A percentile compares a stretch with the other conserved stretches of the same genome.
These are phyloP conservation scores for Calycina herbarum DNA, from an alignment of 2,329 filamentous ascomycete species.

Conservation along the genomic window DNA sequence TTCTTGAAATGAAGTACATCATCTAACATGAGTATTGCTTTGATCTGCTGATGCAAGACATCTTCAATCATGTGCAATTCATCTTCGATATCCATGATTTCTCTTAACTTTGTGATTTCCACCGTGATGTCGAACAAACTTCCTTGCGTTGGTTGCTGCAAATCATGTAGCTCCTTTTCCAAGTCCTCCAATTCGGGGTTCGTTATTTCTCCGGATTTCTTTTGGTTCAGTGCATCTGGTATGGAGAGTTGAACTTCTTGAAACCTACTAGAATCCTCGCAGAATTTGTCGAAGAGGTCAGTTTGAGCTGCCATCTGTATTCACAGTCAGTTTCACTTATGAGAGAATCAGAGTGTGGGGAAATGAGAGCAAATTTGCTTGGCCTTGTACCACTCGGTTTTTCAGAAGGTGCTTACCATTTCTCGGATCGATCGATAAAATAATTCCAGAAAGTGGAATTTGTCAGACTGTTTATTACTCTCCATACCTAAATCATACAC, in stretches of 20 bases:
- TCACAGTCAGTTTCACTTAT: background rate
- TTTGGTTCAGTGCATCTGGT: background rate
- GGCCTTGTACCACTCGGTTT: background rate
- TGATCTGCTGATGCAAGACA: background rate
- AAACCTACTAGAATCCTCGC: background rate
- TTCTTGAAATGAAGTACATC: background rate
- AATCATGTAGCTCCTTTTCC: background rate
- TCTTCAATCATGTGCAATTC: conserved; percentile 8
- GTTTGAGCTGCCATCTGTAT: background rate
- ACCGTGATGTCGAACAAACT: background rate
- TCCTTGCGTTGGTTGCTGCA: background rate
- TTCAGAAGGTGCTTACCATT: background rate
- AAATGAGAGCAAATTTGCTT: background rate
- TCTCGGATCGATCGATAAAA: conserved; percentile 1
- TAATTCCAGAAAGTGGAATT: conserved; percentile 5
- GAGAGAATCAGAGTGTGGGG: background rate
- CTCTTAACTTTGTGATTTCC: conserved; percentile 4
- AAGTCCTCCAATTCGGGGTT: background rate
- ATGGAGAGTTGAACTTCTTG: background rate
- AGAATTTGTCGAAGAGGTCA: conserved; percentile 5
- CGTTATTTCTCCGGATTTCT: background rate
- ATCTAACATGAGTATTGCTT: background rate
- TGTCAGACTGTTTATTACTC: background rate
- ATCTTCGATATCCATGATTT: conserved; percentile 1
- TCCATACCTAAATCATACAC: background rate